Evolutionary conservation across 2,329 filamentous ascomycete genomes (phyloP).

Genomic region (Epichloe baconii): DNA sequence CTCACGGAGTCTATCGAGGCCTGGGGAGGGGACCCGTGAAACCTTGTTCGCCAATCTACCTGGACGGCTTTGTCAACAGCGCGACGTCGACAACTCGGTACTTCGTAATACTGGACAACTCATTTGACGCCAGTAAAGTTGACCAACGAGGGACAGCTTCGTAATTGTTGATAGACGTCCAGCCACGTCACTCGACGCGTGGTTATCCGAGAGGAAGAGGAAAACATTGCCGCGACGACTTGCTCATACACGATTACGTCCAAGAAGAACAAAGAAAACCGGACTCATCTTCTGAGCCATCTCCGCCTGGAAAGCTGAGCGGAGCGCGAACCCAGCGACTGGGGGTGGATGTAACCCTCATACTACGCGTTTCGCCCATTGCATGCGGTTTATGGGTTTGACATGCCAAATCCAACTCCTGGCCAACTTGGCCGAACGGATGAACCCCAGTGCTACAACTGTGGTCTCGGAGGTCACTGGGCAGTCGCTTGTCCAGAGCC

Average conservation of each 20-base stretch:
- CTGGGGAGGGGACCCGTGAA: constrained; percentile 13
- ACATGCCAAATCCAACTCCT: constrained; percentile 19
- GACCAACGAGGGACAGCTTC: background rate
- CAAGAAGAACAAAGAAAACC: background rate
- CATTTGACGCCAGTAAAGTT: background rate
- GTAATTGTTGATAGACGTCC: background rate
- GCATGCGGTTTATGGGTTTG: background rate
- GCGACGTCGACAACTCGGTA: background rate
- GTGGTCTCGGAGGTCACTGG: constrained; percentile 37
- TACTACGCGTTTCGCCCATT: background rate
- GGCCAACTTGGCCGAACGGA: constrained; percentile 18
- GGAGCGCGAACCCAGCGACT: background rate
- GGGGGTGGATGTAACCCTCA: background rate
- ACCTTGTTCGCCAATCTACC: background rate
- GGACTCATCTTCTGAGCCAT: background rate
- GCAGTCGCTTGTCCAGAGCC: constrained; percentile 39
- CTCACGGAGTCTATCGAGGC: constrained; percentile 9
- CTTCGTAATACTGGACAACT: background rate
- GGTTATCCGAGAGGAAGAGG: no score
- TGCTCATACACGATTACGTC: background rate
- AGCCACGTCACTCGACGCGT: background rate
- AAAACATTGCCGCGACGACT: background rate
- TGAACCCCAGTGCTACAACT: constrained; percentile 39
- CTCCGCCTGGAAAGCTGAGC: background rate
- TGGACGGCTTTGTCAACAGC: background rate